Evolutionary conservation across 2,329 filamentous ascomycete genomes (phyloP), one percentile per base, ranked within the genome.

Genomic region (Colletotrichum eremochloae): DNA sequence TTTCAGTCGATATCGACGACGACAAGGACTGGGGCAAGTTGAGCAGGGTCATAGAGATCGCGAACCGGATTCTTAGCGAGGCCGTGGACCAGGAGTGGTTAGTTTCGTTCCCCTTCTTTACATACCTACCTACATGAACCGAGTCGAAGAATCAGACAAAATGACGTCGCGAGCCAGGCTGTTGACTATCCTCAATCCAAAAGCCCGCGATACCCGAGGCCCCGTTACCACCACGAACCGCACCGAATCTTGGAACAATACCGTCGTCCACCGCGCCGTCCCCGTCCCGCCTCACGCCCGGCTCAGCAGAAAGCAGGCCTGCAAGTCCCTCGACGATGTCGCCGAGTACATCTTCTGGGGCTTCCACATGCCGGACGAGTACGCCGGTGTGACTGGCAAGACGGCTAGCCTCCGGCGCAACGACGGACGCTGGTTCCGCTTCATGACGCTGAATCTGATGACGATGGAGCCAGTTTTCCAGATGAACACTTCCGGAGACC

Each of bases 21-120:
- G 61, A 65, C 14, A 1, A n/a, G 7, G 40, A 55, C 1, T 65
- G 69, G 69, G 4, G 3, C 0, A 61, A 12, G 7, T 24, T 65
- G n/a, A 20, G 24, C 12, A 55, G 40, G 24, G 33, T 36, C 9
- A 46, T 72, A 20, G 69, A 72, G 33, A 31, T 72, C 15, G 65
- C 69, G 7, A 56, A 72, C 15, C 53, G 69, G 20, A 61, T 69
- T 12, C 53, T 72, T 9, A 20, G 7, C 2, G 57, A 63, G 18
- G 67, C 52, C 1, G 18, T 61, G 11, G 7, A 36, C 7, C 65
- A 68, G 5, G 18, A n/a, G n/a, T 72, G 69, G 66, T 53, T 33
- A 9, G 66, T 64, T 18, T 46, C 15, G 24, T 1, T 1, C 7
- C 5, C 29, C 14, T 4, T 20, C 5, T 5, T 15, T 5, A 2